A percentile compares a stretch with the other conserved stretches of the same genome.
phyloP scores from a whole-genome alignment of 1,139 yeast species.

The Blastobotrys ciferrii region DNA sequence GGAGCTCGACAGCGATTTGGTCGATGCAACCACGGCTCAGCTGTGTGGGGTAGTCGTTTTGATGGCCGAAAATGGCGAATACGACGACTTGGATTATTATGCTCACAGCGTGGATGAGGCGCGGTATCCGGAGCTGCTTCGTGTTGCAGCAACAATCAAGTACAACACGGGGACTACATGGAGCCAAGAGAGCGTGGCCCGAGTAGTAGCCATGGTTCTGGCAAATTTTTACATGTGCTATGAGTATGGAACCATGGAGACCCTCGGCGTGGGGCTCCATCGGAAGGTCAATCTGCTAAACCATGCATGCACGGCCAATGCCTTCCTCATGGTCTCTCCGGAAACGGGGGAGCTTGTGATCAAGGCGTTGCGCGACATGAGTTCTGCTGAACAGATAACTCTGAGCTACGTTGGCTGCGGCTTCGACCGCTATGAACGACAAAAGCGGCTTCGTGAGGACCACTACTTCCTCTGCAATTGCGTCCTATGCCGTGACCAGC shows the following conservation, averaged over 20 bases:
- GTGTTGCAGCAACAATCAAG: background rate
- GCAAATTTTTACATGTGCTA: background rate
- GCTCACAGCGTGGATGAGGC: background rate
- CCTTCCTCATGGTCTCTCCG: background rate
- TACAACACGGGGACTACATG: background rate
- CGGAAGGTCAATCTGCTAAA: background rate
- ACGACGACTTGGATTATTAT: background rate
- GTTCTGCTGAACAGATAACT: conserved; percentile 9
- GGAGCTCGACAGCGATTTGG: background rate
- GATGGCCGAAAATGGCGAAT: background rate
- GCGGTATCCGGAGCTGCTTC: background rate
- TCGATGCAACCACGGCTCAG: conserved; percentile 7
- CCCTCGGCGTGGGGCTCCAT: conserved; percentile 1
- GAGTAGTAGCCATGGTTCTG: background rate
- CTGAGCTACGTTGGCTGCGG: conserved; percentile 5
- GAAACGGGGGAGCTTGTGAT: background rate
- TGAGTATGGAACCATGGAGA: conserved; percentile 4
- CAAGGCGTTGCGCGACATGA: background rate
- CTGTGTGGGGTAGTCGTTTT: background rate
- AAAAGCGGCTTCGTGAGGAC: background rate
- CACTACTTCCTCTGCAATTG: conserved; percentile 11
- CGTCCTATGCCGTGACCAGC: background rate
- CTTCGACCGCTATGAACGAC: conserved; percentile 2
- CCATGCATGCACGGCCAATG: conserved; percentile 3
- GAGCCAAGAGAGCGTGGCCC: background rate